Evolutionary conservation across 495 filamentous ascomycete species (phyloP).

Genomic region (Platismatia glauca): DNA sequence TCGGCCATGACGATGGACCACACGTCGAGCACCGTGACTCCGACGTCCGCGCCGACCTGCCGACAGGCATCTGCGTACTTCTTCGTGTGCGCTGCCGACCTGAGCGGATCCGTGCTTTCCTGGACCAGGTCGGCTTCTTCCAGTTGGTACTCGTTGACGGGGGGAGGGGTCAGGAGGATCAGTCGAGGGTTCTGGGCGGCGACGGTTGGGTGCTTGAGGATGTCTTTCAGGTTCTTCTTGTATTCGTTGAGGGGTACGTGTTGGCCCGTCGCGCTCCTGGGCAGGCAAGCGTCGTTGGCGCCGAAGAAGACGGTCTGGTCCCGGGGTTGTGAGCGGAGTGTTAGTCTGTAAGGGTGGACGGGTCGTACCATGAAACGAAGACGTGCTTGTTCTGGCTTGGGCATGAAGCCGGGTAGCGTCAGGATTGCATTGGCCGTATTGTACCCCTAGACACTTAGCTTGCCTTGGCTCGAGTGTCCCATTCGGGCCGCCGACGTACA

Average conservation of each 20-base stretch:
- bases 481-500: not conserved
- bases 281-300: constrained; percentile 74
- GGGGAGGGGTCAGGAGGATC: constrained; percentile 69
- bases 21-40: constrained; percentile 62
- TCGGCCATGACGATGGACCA: constrained; percentile 62
- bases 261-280: constrained; percentile 47
- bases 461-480: not conserved
- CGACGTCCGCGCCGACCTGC: constrained; percentile 53
- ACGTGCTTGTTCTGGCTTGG: constrained; percentile 42
- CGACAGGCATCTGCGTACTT: constrained; percentile 61
- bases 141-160: constrained; percentile 66
- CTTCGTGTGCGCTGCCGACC: constrained; percentile 56
- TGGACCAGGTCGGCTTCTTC: constrained; percentile 43
- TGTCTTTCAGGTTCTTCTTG: constrained; percentile 57
- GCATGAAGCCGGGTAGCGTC: constrained; percentile 51
- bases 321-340: not conserved
- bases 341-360: not conserved
- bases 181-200: constrained; percentile 61
- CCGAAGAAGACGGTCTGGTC: constrained; percentile 70
- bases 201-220: constrained; percentile 60
- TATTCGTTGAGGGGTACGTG: constrained; percentile 66
- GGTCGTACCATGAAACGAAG: constrained; percentile 58
- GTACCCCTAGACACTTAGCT: constrained; percentile 47
- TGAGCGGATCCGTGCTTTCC: constrained; percentile 41
- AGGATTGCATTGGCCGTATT: constrained; percentile 55